Evolutionary conservation across 768 basidiomycete genomes (phyloP).

Genomic region (Gloeophyllum trabeum): DNA sequence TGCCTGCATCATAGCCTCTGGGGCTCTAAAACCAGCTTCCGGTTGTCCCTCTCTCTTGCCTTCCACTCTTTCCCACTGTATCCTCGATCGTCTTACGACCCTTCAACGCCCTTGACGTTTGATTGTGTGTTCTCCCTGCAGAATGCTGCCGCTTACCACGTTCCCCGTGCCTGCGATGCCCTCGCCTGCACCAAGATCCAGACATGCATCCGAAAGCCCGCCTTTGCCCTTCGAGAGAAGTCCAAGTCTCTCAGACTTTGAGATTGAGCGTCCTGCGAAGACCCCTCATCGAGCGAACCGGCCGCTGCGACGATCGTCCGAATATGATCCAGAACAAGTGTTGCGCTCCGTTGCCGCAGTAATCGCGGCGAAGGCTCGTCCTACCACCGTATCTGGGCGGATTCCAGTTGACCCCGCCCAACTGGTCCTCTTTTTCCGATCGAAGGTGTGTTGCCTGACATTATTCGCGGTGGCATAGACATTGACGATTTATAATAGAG

Average conservation of each 20-base stretch:
- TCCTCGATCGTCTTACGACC: neutral
- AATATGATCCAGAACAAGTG: slow-evolving; percentile 39
- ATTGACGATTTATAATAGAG: slow-evolving; percentile 29
- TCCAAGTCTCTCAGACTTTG: slow-evolving; percentile 43
- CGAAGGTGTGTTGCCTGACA: slow-evolving; percentile 38
- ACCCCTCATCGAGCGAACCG: slow-evolving; percentile 10
- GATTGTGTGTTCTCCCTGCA: neutral
- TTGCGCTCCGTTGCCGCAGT: slow-evolving; percentile 44
- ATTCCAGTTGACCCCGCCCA: slow-evolving; percentile 61
- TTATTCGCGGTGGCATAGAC: neutral
- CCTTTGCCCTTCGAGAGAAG: slow-evolving; percentile 24
- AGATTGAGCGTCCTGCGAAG: slow-evolving; percentile 36
- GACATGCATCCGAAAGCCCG: too few relatives aligned
- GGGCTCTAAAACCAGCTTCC: too few relatives aligned
- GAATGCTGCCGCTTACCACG: neutral
- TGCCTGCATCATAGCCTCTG: too few relatives aligned
- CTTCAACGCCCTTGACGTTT: neutral
- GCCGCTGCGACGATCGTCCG: slow-evolving; percentile 21
- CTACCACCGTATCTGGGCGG: slow-evolving; percentile 56
- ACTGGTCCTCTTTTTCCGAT: slow-evolving; percentile 67
- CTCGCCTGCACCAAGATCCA: slow-evolving; percentile 2
- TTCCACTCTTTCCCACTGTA: neutral
- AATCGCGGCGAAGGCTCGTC: slow-evolving; percentile 44
- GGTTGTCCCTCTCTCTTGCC: too few relatives aligned
- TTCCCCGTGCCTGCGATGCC: neutral